phyloP scores from a whole-genome alignment of 176 grass and related monocot genomes.

The Ensete ventricosum region DNA sequence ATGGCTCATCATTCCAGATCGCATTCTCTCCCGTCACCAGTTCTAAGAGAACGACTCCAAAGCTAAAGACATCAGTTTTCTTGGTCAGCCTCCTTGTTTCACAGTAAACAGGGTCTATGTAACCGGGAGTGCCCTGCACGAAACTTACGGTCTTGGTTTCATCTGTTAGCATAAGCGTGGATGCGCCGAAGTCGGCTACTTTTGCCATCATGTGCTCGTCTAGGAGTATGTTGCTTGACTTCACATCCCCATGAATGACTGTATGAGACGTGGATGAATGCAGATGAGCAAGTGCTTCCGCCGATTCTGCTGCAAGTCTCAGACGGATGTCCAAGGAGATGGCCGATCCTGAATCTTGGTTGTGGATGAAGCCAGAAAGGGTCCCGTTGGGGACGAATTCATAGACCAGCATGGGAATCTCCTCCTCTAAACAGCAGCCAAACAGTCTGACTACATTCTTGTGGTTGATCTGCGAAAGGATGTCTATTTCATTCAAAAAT shows the following conservation, averaged over 20 bases:
- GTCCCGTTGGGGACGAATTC: neutral
- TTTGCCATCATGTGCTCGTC: neutral
- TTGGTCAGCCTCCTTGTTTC: neutral
- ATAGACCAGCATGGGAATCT: conserved; percentile 1
- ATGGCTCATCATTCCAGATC: neutral
- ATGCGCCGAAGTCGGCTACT: neutral
- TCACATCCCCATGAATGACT: conserved; percentile 13
- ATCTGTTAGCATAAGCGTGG: neutral
- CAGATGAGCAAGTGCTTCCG: conserved; percentile 1
- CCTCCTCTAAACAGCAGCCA: neutral
- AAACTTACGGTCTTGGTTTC: neutral
- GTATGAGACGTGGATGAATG: neutral
- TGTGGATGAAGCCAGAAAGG: neutral
- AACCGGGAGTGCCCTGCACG: neutral
- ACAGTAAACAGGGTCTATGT: neutral
- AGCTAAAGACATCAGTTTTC: conserved; percentile 5
- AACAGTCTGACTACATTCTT: neutral
- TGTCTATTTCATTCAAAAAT: conserved; percentile 3
- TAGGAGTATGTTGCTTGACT: conserved; percentile 3
- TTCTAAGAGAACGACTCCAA: conserved; percentile 1
- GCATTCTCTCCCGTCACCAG: neutral
- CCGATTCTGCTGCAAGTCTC: neutral
- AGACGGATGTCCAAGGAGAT: neutral
- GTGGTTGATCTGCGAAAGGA: conserved; percentile 6
- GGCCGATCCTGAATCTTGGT: neutral